Evolutionary conservation across 495 filamentous ascomycete species (phyloP).

Genomic region (Cercophora samala): DNA sequence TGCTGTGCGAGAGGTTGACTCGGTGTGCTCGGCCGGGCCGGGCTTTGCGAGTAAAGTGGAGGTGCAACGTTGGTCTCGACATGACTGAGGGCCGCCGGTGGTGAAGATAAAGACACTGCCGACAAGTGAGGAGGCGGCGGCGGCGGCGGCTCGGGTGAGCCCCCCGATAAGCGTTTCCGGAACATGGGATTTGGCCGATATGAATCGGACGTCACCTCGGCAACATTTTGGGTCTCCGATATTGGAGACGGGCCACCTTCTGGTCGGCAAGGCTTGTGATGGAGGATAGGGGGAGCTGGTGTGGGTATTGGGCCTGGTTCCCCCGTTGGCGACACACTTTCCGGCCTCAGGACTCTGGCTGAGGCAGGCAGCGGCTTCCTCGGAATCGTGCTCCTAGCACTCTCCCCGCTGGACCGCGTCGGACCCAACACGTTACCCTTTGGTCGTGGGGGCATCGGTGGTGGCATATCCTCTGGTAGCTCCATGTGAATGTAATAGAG

Average conservation of each 20-base stretch:
- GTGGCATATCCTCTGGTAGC: constrained; percentile 52
- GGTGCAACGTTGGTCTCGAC: background rate
- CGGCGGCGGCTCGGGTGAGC: background rate
- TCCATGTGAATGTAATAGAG: constrained; percentile 90
- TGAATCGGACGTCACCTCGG: background rate
- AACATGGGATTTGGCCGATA: constrained; percentile 31
- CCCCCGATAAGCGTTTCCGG: constrained; percentile 6
- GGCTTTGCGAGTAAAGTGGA: background rate
- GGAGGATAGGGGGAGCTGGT: background rate
- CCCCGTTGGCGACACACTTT: background rate
- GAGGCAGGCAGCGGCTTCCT: constrained; percentile 43
- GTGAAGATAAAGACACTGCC: constrained; percentile 7
- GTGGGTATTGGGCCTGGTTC: background rate
- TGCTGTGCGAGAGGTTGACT: background rate
- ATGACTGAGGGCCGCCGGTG: background rate
- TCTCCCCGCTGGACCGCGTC: constrained; percentile 48
- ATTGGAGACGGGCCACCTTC: background rate
- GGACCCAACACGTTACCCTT: constrained; percentile 38
- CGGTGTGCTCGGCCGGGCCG: constrained; percentile 19
- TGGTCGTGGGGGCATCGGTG: constrained; percentile 46
- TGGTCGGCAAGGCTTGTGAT: background rate
- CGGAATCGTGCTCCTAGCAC: constrained; percentile 41
- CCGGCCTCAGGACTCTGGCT: constrained; percentile 19
- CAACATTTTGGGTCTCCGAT: background rate
- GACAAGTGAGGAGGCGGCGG: background rate